Base-by-base conservation (phyloP, 2,329 filamentous ascomycete species). In the Hirsutella minnesotensis region DNA sequence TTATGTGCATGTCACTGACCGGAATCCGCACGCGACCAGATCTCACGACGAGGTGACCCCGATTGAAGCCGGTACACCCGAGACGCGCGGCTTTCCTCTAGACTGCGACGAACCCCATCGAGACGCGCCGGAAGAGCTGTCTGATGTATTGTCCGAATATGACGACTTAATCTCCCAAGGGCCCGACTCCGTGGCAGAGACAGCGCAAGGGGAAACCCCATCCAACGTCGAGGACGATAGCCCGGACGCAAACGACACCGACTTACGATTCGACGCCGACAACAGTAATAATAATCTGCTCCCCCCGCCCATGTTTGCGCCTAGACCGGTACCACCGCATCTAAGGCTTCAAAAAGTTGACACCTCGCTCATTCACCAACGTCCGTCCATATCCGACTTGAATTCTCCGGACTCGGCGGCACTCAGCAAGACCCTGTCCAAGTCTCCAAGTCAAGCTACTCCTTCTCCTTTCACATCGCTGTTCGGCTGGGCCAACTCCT, bases 351-450 rank as follows among this genome's bases (percentile, higher is more conserved):
- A 66, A 48, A 60, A 61, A 45, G 59, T 65, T 53, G 63, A 66
- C 48, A 53, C 53, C 39, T 53, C 56, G 40, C 45, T 53, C 33
- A 44, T 49, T 45, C 53, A 53, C 46, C 52, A 58, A 38, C 49
- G 45, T 27, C 46, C 51, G 44, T 51, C 51, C 36, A 49, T 51
- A 41, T 48, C 46, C 22, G 45, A 46, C 7, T 42, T 53, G 9
- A 52, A 53, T 27, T 56, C 58, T 24, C 56, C 59, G 5, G 50
- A 53, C 33, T 56, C 59, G 16, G 48, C 50, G 12, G 52, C 49
- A 20, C 64, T 71, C 35, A 71, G 75, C 57, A 77, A 75, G 49
- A 71, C 71, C 21, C 54, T 75, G 4, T 73, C 73, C 10, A 75
- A 66, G 48, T 77, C 74, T 7, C 74, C 75, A 3, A 60, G 59